Evolutionary conservation across 805 yeast genomes (phyloP).

Genomic region (Nakazawaea wickerhamii): DNA sequence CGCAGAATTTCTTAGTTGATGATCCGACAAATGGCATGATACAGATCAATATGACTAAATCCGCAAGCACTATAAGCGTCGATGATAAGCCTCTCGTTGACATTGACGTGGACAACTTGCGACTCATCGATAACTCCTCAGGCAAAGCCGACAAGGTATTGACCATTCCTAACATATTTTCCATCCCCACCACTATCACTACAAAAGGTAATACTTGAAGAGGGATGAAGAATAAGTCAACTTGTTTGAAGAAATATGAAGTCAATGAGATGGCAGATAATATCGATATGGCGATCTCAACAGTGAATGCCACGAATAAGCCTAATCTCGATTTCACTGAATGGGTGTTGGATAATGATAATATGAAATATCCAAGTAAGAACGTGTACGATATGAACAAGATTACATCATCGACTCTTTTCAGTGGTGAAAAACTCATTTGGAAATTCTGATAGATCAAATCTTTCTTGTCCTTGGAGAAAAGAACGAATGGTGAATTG

Average conservation of each 20-base stretch:
- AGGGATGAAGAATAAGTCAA: slow-evolving; percentile 33
- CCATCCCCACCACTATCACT: slow-evolving; percentile 37
- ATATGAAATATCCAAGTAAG: slow-evolving; percentile 23
- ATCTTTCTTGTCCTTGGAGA: slow-evolving; percentile 7
- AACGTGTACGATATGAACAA: slow-evolving; percentile 5
- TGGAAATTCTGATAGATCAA: slow-evolving; percentile 13
- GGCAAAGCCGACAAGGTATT: slow-evolving; percentile 34
- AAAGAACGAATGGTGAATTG: not conserved
- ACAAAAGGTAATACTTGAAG: slow-evolving; percentile 35
- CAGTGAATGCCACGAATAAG: slow-evolving; percentile 36
- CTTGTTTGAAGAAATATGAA: slow-evolving; percentile 28
- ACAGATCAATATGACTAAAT: slow-evolving; percentile 19
- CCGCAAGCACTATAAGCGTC: slow-evolving; percentile 28
- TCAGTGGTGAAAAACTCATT: slow-evolving; percentile 18
- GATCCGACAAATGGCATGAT: slow-evolving; percentile 25
- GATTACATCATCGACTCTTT: slow-evolving; percentile 9
- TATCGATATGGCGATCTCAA: slow-evolving; percentile 33
- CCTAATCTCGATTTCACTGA: slow-evolving; percentile 43
- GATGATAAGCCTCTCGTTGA: slow-evolving; percentile 33
- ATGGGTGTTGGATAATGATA: slow-evolving; percentile 35
- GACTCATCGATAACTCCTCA: slow-evolving; percentile 35
- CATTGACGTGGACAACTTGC: slow-evolving; percentile 32
- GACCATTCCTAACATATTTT: slow-evolving; percentile 43
- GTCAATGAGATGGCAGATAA: slow-evolving; percentile 39
- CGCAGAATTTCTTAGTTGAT: slow-evolving; percentile 33